Evolutionary conservation across 768 basidiomycete species (phyloP).

Genomic region (Fistulinella prunicolor): DNA sequence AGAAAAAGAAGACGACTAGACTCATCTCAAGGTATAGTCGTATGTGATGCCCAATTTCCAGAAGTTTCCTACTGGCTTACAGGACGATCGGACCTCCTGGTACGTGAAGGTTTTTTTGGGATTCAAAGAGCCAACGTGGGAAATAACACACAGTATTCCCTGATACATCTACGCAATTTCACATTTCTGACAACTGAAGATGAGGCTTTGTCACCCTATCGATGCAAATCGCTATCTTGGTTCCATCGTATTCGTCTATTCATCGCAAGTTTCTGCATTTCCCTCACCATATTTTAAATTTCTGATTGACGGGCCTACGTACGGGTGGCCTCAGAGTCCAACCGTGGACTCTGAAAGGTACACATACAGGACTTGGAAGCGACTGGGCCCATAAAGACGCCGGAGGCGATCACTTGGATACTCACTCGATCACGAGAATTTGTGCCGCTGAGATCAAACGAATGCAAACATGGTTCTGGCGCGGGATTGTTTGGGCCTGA

Average conservation of each 20-base stretch:
- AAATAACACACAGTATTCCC: constrained; percentile 55
- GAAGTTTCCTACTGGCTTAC: constrained; percentile 47
- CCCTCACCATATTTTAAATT: constrained; percentile 53
- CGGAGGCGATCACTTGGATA: constrained; percentile 83
- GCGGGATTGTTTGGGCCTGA: no score
- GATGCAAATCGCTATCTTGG: constrained; percentile 97
- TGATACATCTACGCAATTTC: constrained; percentile 60
- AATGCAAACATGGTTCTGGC: no score
- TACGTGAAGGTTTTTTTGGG: not conserved
- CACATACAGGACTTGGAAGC: constrained; percentile 22
- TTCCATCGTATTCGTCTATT: constrained; percentile 73
- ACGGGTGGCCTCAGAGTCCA: constrained; percentile 95
- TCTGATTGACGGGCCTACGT: constrained; percentile 80
- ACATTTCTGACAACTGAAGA: constrained; percentile 51
- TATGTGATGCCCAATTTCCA: constrained; percentile 45
- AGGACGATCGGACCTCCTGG: constrained; percentile 59
- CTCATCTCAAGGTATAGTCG: constrained; percentile 66
- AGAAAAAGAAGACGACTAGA: constrained; percentile 49
- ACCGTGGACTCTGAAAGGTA: constrained; percentile 57
- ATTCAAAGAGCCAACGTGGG: not conserved
- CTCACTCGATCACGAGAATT: no score
- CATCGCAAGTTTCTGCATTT: not conserved
- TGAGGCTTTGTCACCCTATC: constrained; percentile 61
- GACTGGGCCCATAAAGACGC: constrained; percentile 38
- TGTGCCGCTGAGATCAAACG: no score